Base-by-base conservation (phyloP, 805 yeast genomes). In the Lipomyces yamadae region DNA sequence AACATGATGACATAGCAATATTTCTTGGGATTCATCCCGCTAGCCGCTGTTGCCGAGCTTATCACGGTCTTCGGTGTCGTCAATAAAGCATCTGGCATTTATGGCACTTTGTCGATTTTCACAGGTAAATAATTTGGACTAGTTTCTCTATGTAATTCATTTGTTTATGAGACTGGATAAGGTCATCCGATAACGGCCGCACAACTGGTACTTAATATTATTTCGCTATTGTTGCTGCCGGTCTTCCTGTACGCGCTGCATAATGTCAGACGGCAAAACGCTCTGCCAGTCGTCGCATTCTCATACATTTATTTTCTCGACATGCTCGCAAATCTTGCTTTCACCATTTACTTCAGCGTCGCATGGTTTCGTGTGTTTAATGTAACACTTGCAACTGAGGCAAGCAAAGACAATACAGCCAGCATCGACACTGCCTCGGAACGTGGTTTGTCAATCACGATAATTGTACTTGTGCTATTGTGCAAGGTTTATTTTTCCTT, bases 31-130 rank as follows among this genome's bases (percentile, higher is more conserved):
- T 74, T 83, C 61, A 78, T 91, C 3, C 97, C 98, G 4, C 83
- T 94, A 33, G 91, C 89, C 74, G 82, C 90, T 32, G 98, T 98
- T 13, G 96, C 92, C 32, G 98, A 94, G 76, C 76, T 91, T 1
- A 85, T 89, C 29, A 81, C 92, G 4, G 88, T 91, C 0, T 81
- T 90, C 48, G 89, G 93, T 15, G 84, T 92, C 48, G 82, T 93
- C 70, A 94, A 94, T 80, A 93, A 93, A 76, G 91, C 93, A 71
- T 87, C 96, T 66, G 97, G 98, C 8, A 81, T 87, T 29, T 94
- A 89, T 77, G 99, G 98, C 35, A 80, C 94, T 45, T 80, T 92
- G 30, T 92, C 98, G 0, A 77, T 94, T 33, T 84, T 94, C 74
- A 93, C 98, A 0, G 82, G 77, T 72, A 63, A 10, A 7, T 55